These are phyloP conservation scores for Citrus reticulata DNA, from an alignment of 345 rosid species.

Conservation along the genomic window DNA sequence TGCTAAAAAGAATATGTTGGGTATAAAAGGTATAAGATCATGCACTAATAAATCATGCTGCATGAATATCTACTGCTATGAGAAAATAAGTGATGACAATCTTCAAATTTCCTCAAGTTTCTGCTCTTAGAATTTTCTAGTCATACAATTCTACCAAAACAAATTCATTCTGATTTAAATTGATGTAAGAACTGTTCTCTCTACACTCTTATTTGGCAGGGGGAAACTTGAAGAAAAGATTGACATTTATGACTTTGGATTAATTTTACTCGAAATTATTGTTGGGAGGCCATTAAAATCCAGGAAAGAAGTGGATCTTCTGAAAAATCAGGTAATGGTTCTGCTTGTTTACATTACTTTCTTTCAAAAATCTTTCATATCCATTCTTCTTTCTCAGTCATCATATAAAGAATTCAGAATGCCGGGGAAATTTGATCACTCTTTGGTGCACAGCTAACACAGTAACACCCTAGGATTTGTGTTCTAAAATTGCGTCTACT, in stretches of 20 bases:
- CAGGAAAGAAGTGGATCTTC: slow-evolving; percentile 45
- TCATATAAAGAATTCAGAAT: neutral
- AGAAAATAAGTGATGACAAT: neutral
- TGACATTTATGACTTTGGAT: slow-evolving; percentile 76
- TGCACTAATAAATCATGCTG: neutral
- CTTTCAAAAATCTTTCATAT: neutral
- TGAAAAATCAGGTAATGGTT: slow-evolving; percentile 53
- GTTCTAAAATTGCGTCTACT: neutral
- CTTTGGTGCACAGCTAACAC: neutral
- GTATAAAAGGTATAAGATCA: neutral
- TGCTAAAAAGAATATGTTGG: neutral
- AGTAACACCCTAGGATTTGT: neutral
- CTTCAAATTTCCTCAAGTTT: neutral
- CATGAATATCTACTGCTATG: neutral
- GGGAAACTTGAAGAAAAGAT: slow-evolving; percentile 43
- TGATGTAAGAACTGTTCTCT: neutral
- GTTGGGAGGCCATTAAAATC: slow-evolving; percentile 59
- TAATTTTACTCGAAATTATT: slow-evolving; percentile 80
- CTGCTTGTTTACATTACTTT: neutral
- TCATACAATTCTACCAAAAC: neutral
- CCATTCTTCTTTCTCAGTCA: neutral
- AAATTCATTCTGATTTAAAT: neutral
- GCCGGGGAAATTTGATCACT: too few relatives aligned
- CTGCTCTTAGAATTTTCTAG: neutral
- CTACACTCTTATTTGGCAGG: slow-evolving; percentile 31